Evolutionary conservation across 345 rosid genomes (phyloP).

Genomic region (Orychophragmus violaceus): DNA sequence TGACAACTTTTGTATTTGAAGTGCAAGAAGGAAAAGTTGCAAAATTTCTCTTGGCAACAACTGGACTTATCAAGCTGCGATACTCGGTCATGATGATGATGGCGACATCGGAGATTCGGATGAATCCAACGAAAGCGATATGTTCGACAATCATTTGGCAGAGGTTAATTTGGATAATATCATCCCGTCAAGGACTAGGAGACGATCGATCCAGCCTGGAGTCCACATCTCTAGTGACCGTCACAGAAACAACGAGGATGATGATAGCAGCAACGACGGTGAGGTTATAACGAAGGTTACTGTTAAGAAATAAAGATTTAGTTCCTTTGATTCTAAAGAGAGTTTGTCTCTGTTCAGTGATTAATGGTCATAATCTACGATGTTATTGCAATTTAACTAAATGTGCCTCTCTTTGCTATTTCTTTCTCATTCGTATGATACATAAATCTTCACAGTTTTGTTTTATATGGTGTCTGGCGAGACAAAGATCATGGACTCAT

Average conservation of each 20-base stretch:
- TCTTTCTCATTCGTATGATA: neutral
- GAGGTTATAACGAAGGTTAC: constrained; percentile 32
- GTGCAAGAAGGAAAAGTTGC: no score
- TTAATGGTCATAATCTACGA: neutral
- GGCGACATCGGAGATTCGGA: constrained; percentile 37
- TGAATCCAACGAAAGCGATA: constrained; percentile 47
- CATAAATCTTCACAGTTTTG: no score
- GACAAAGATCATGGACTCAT: no score
- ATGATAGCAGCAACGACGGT: constrained; percentile 35
- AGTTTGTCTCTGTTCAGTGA: no score
- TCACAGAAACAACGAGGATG: constrained; percentile 14
- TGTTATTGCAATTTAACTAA: constrained; percentile 14
- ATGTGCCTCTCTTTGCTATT: neutral
- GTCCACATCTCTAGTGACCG: constrained; percentile 36
- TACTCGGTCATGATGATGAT: constrained; percentile 36
- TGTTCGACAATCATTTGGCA: constrained; percentile 80
- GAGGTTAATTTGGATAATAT: constrained; percentile 93
- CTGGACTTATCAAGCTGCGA: no score
- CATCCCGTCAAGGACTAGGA: constrained; percentile 74
- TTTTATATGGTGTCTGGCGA: no score
- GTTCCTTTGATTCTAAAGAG: no score
- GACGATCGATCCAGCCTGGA: constrained; percentile 45
- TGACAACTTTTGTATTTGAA: no score
- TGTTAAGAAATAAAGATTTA: no score
- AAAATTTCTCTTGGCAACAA: no score